Percentiles rank a stretch among this genome's conserved stretches.
phyloP scores from a whole-genome alignment of 2,329 filamentous ascomycete genomes.

The Rhinocladiella mackenziei region DNA sequence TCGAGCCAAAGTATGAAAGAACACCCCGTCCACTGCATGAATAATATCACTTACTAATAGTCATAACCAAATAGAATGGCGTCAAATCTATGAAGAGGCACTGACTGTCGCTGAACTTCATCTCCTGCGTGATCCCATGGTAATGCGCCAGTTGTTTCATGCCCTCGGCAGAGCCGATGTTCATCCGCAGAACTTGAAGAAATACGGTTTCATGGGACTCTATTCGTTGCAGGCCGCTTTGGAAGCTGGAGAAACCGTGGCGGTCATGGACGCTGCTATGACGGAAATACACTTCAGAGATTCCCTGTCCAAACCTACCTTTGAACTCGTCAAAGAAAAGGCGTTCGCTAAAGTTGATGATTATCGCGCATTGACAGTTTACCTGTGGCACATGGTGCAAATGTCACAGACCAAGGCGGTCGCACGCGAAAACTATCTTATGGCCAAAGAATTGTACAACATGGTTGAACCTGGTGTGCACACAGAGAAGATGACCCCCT shows the following conservation, averaged over 20 bases:
- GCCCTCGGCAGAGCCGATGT: slow-evolving; percentile 13
- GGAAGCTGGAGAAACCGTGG: slow-evolving; percentile 15
- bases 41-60: not conserved
- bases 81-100: slow-evolving; percentile 5
- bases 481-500: not conserved
- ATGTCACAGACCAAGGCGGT: slow-evolving; percentile 6
- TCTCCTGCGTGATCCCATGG: slow-evolving; percentile 11
- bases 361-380: slow-evolving; percentile 18
- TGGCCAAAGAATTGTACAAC: slow-evolving; percentile 16
- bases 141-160: slow-evolving; percentile 15
- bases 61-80: slow-evolving; percentile 7
- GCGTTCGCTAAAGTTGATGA: slow-evolving; percentile 12
- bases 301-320: not conserved
- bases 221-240: slow-evolving; percentile 12
- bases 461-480: slow-evolving; percentile 14
- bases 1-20: slow-evolving; percentile 9
- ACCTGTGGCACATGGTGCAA: slow-evolving; percentile 10
- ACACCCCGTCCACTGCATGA: not conserved
- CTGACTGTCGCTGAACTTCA: slow-evolving; percentile 4
- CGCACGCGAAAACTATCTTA: slow-evolving; percentile 9
- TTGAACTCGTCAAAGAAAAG: slow-evolving; percentile 7
- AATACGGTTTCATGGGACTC: slow-evolving; percentile 6
- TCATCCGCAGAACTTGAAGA: slow-evolving; percentile 10
- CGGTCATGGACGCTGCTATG: slow-evolving; percentile 14
- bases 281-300: slow-evolving; percentile 8